A percentile compares a stretch with the other conserved stretches of the same genome.
phyloP scores from a whole-genome alignment of 768 basidiomycete species.

The Galerina marginata region DNA sequence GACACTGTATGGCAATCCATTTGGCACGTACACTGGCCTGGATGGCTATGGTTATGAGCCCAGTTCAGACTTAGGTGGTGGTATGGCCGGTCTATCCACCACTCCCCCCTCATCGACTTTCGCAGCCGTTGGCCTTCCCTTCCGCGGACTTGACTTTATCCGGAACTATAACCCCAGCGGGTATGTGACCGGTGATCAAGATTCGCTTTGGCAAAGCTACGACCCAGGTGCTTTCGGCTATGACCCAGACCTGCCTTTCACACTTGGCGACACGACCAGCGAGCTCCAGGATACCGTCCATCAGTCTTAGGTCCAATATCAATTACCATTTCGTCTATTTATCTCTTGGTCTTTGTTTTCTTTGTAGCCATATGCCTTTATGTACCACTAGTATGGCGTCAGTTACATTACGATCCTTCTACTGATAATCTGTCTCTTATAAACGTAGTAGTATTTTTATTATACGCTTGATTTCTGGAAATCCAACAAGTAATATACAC shows the following conservation, averaged over 20 bases:
- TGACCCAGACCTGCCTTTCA: conserved; percentile 81
- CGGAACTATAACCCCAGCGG: conserved; percentile 72
- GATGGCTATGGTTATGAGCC: conserved; percentile 45
- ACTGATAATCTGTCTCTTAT: conserved; percentile 10
- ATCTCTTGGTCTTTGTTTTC: conserved; percentile 1
- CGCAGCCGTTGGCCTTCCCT: conserved; percentile 77
- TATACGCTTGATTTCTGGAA: neutral
- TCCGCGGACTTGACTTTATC: conserved; percentile 83
- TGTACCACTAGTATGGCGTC: neutral
- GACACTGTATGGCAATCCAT: conserved; percentile 49
- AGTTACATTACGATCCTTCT: conserved; percentile 6
- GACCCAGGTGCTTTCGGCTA: conserved; percentile 76
- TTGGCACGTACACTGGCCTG: conserved; percentile 48
- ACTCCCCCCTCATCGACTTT: conserved; percentile 70
- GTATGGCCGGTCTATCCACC: conserved; percentile 52
- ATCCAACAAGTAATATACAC: neutral
- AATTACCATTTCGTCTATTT: conserved; percentile 4
- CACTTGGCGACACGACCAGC: conserved; percentile 48
- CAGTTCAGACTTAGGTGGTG: conserved; percentile 41
- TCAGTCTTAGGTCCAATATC: conserved; percentile 9
- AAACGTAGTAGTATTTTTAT: conserved; percentile 6
- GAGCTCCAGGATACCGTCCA: conserved; percentile 40
- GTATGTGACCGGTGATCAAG: conserved; percentile 52
- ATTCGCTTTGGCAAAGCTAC: conserved; percentile 65
- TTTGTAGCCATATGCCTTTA: conserved; percentile 4